Evolutionary conservation across 2,329 filamentous ascomycete genomes (phyloP).

Genomic region (Leptographium procerum): DNA sequence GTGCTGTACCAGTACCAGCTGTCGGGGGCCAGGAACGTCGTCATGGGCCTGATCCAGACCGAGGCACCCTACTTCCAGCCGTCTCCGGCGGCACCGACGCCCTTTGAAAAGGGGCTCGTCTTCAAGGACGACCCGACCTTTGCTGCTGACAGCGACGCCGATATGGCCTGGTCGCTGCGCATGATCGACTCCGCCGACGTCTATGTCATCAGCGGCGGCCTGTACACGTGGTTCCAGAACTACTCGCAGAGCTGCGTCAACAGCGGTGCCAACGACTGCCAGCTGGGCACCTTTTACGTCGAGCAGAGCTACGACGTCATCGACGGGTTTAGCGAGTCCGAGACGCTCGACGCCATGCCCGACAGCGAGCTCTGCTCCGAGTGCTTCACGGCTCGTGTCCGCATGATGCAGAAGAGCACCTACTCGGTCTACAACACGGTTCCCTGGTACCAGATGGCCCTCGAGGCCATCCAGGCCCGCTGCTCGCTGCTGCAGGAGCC

Average conservation of each 20-base stretch:
- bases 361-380: too few relatives aligned
- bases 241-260: conserved; percentile 31
- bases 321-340: too few relatives aligned
- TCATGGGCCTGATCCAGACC: conserved; percentile 33
- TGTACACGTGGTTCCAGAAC: conserved; percentile 49
- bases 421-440: too few relatives aligned
- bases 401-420: too few relatives aligned
- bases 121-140: conserved; percentile 21
- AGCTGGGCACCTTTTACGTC: conserved; percentile 1
- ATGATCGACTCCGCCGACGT: conserved; percentile 21
- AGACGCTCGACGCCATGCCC: too few relatives aligned
- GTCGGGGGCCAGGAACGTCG: conserved; percentile 32
- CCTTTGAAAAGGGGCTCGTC: conserved; percentile 15
- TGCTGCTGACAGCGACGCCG: conserved; percentile 44
- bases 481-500: too few relatives aligned
- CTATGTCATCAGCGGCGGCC: conserved; percentile 44
- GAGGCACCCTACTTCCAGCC: conserved; percentile 44
- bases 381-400: too few relatives aligned
- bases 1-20: conserved; percentile 37
- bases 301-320: too few relatives aligned
- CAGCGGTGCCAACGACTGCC: conserved; percentile 1
- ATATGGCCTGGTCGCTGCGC: conserved; percentile 24
- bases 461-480: too few relatives aligned
- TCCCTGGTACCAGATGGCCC: too few relatives aligned
- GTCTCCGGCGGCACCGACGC: conserved; percentile 30